Evolutionary conservation across 768 basidiomycete species (phyloP).

Genomic region (Sporobolomyces phaffii): DNA sequence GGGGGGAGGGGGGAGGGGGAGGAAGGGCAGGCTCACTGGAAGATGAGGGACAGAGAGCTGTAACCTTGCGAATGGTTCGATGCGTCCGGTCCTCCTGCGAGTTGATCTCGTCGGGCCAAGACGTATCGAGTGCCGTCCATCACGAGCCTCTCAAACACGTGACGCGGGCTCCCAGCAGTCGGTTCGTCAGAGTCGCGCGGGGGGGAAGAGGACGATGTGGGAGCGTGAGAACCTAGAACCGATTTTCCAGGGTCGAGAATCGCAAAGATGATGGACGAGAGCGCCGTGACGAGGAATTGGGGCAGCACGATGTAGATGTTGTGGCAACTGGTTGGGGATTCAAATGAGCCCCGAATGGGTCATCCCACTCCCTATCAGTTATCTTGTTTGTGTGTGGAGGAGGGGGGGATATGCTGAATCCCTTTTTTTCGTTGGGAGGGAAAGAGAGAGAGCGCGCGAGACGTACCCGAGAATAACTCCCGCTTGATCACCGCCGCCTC

Average conservation of each 20-base stretch:
- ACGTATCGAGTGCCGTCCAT: neutral
- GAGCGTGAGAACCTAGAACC: conserved; percentile 14
- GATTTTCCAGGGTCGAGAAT: conserved; percentile 60
- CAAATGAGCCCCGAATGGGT: too few species aligned
- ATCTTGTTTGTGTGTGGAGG: too few species aligned
- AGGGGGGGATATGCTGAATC: too few species aligned
- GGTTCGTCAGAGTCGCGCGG: too few species aligned
- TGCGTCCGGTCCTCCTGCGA: neutral
- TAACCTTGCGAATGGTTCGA: neutral
- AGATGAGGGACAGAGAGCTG: conserved; percentile 32
- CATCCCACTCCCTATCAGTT: too few species aligned
- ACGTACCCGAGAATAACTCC: conserved; percentile 54
- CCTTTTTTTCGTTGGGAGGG: too few species aligned
- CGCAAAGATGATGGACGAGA: conserved; percentile 80
- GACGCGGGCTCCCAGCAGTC: too few species aligned
- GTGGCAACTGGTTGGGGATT: conserved; percentile 59
- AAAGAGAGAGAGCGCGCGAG: conserved; percentile 58
- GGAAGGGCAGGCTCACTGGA: conserved; percentile 24
- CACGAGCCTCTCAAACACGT: neutral
- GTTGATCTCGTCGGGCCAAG: neutral
- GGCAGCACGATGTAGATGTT: conserved; percentile 90
- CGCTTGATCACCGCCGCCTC: conserved; percentile 57
- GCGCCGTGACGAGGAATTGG: conserved; percentile 82
- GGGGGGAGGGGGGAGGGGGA: too few species aligned
- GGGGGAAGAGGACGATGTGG: neutral